Percentiles rank a stretch among this genome's conserved stretches.
Evolutionary conservation across 2,329 filamentous ascomycete genomes (phyloP).

Genomic region (Calonectria honghensis): DNA sequence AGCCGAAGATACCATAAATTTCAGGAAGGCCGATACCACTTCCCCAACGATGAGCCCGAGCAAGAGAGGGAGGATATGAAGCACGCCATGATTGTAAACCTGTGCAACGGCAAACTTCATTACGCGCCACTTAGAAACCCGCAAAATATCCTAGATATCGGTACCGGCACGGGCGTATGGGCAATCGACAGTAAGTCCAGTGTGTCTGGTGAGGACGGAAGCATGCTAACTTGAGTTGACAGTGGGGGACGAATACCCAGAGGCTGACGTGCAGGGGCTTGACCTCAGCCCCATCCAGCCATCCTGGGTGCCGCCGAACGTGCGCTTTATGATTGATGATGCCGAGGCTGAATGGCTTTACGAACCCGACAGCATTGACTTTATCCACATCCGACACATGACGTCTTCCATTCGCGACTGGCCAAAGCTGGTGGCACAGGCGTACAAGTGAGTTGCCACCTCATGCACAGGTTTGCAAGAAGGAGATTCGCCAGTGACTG

Average conservation of each 20-base stretch:
- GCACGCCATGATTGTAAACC: slow-evolving; percentile 31
- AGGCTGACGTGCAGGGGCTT: slow-evolving; percentile 60
- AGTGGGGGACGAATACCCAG: slow-evolving; percentile 59
- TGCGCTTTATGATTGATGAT: slow-evolving; percentile 75
- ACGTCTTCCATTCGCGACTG: slow-evolving; percentile 56
- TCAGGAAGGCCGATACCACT: slow-evolving; percentile 33
- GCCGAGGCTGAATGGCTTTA: slow-evolving; percentile 71
- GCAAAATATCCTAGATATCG: slow-evolving; percentile 30
- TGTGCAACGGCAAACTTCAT: slow-evolving; percentile 28
- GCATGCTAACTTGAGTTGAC: background rate
- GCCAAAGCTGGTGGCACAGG: slow-evolving; percentile 48
- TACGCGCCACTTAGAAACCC: slow-evolving; percentile 21
- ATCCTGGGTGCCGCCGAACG: slow-evolving; percentile 71
- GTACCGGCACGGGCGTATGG: slow-evolving; percentile 33
- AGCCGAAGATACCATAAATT: slow-evolving; percentile 32
- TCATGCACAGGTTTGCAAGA: background rate
- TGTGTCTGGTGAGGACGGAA: background rate
- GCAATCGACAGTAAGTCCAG: slow-evolving; percentile 30
- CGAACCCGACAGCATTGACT: slow-evolving; percentile 49
- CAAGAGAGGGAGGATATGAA: slow-evolving; percentile 35
- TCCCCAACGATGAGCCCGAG: slow-evolving; percentile 34
- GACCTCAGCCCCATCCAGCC: slow-evolving; percentile 66
- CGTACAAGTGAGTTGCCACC: slow-evolving; percentile 49
- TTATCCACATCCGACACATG: slow-evolving; percentile 59
- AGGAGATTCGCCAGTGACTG: background rate